phyloP scores from a whole-genome alignment of 2,329 filamentous ascomycete genomes.

The Phyllosticta ampelicida region DNA sequence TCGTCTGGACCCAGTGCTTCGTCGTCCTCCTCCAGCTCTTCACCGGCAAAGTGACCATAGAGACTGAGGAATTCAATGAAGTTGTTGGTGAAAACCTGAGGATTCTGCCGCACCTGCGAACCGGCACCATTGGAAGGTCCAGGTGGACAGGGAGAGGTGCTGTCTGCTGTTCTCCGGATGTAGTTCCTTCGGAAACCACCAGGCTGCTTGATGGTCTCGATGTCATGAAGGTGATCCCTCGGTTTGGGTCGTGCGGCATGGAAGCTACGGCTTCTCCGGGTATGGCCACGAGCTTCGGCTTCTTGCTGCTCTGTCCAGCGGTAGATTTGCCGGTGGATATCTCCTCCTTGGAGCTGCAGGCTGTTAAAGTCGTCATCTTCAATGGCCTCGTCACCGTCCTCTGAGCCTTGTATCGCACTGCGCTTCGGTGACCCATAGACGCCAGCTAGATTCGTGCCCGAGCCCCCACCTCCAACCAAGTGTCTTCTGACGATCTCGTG shows the following conservation, averaged over 20 bases:
- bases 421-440: conserved; percentile 25
- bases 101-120: conserved; percentile 23
- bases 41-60: conserved; percentile 95
- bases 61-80: conserved; percentile 93
- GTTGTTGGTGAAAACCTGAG: conserved; percentile 71
- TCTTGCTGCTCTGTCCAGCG: conserved; percentile 90
- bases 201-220: conserved; percentile 82
- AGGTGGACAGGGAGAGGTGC: conserved; percentile 42
- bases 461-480: conserved; percentile 55
- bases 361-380: conserved; percentile 83
- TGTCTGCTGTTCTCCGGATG: conserved; percentile 62
- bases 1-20: conserved; percentile 79
- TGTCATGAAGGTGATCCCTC: conserved; percentile 71
- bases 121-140: conserved; percentile 28
- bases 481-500: conserved; percentile 86
- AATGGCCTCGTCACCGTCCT: conserved; percentile 32
- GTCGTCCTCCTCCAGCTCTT: conserved; percentile 93
- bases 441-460: conserved; percentile 22
- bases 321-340: conserved; percentile 91
- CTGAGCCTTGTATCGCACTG: conserved; percentile 13
- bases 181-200: conserved; percentile 91
- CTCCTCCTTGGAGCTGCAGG: conserved; percentile 81
- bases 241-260: conserved; percentile 65
- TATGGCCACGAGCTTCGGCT: conserved; percentile 48
- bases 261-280: conserved; percentile 81